Evolutionary conservation across 441 rosid genomes (phyloP).

Genomic region (Codiaeum variegatum): DNA sequence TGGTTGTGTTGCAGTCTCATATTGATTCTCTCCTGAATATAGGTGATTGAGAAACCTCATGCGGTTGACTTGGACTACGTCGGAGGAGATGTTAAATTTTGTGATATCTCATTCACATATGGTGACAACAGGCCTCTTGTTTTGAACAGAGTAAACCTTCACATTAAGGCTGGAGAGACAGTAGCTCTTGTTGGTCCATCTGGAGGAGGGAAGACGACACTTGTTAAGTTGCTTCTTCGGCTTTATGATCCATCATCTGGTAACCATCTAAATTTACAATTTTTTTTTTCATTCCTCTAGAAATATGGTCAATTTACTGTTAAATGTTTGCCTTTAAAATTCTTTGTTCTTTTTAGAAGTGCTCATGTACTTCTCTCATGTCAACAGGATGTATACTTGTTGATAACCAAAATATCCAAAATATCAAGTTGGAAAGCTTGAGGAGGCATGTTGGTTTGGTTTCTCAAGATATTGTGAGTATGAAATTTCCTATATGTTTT

Average conservation of each 20-base stretch:
- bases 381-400: slow-evolving; percentile 57
- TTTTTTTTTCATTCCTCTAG: slow-evolving; percentile 7
- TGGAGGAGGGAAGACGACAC: slow-evolving; percentile 96
- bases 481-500: background rate
- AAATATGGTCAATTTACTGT: slow-evolving; percentile 10
- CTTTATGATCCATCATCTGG: slow-evolving; percentile 81
- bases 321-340: slow-evolving; percentile 9
- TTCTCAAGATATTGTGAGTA: slow-evolving; percentile 84
- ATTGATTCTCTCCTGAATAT: slow-evolving; percentile 25
- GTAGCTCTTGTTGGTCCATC: slow-evolving; percentile 88
- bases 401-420: slow-evolving; percentile 58
- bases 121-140: slow-evolving; percentile 48
- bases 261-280: slow-evolving; percentile 25
- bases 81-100: slow-evolving; percentile 68
- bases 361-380: slow-evolving; percentile 16
- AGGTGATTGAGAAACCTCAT: slow-evolving; percentile 63
- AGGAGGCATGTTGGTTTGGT: slow-evolving; percentile 85
- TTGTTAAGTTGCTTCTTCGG: slow-evolving; percentile 83
- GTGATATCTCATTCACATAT: slow-evolving; percentile 62
- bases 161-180: slow-evolving; percentile 85
- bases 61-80: slow-evolving; percentile 52
- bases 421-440: slow-evolving; percentile 57
- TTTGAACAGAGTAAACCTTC: slow-evolving; percentile 66
- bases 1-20: slow-evolving; percentile 4
- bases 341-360: background rate